These are phyloP conservation scores for Salix arbutifolia DNA, from an alignment of 345 rosid genomes.

Conservation along the genomic window DNA sequence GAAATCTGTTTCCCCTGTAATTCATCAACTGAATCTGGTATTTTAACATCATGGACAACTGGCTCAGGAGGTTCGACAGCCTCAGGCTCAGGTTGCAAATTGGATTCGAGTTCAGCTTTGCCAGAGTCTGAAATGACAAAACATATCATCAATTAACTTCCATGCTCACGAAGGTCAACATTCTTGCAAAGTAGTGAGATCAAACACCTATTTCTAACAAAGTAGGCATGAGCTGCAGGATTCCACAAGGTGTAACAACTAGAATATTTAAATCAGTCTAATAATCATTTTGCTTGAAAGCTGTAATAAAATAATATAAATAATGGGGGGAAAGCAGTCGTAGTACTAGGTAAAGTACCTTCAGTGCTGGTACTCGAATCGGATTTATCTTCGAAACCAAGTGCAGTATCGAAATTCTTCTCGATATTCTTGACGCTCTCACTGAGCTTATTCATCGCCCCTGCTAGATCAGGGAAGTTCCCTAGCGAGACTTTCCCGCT, in stretches of 20 bases:
- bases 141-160: not conserved
- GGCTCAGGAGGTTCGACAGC: constrained; percentile 35
- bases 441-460: constrained; percentile 93
- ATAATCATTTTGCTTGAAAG: too few relatives aligned
- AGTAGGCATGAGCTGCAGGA: not conserved
- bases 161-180: not conserved
- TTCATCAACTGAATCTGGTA: constrained; percentile 30
- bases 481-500: constrained; percentile 83
- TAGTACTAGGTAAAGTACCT: constrained; percentile 37
- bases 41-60: constrained; percentile 27
- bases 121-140: constrained; percentile 22
- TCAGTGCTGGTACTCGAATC: constrained; percentile 46
- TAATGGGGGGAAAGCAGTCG: not conserved
- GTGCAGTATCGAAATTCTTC: constrained; percentile 94
- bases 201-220: not conserved
- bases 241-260: not conserved
- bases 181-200: not conserved
- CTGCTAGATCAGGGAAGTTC: constrained; percentile 91
- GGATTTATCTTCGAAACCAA: constrained; percentile 82
- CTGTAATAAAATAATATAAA: not conserved
- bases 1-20: constrained; percentile 35
- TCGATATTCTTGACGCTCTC: constrained; percentile 99
- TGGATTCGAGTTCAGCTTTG: constrained; percentile 36
- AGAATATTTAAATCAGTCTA: not conserved
- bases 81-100: constrained; percentile 22